phyloP scores from a whole-genome alignment of 768 basidiomycete species.

The Pleurotus tuoliensis region DNA sequence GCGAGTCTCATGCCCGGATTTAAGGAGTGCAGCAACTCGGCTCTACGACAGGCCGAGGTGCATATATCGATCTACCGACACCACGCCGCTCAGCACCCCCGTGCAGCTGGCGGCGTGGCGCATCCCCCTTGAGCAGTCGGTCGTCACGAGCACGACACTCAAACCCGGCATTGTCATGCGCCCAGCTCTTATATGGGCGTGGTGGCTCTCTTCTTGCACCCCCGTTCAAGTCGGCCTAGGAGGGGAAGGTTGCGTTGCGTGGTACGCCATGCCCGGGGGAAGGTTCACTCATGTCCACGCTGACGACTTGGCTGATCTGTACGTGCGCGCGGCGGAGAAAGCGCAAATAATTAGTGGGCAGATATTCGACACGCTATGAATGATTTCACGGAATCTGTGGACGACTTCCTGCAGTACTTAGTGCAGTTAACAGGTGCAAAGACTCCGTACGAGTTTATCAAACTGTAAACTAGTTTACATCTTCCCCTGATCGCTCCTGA shows the following conservation, averaged over 20 bases:
- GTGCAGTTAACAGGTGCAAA: slow-evolving; percentile 25
- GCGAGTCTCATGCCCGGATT: too few species aligned
- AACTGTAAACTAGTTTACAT: too few species aligned
- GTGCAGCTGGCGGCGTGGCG: slow-evolving; percentile 28
- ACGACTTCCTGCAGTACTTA: slow-evolving; percentile 19
- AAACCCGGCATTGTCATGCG: slow-evolving; percentile 41
- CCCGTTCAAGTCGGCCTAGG: slow-evolving; percentile 26
- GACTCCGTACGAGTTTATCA: background rate
- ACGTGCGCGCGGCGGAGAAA: slow-evolving; percentile 34
- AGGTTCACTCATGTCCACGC: too few species aligned
- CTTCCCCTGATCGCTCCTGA: too few species aligned
- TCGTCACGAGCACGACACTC: slow-evolving; percentile 22
- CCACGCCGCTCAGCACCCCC: slow-evolving; percentile 23
- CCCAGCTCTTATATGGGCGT: slow-evolving; percentile 40
- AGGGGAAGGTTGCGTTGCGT: too few species aligned
- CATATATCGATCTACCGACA: slow-evolving; percentile 18
- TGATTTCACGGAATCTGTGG: slow-evolving; percentile 33
- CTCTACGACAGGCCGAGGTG: too few species aligned
- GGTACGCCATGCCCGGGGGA: too few species aligned
- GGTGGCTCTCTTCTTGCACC: slow-evolving; percentile 30
- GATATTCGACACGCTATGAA: slow-evolving; percentile 37
- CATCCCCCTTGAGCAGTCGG: slow-evolving; percentile 26
- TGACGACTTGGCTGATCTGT: slow-evolving; percentile 43
- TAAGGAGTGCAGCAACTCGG: too few species aligned
- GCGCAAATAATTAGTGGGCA: slow-evolving; percentile 30